phyloP scores from a whole-genome alignment of 441 rosid genomes.

The Flueggea neowawraea region DNA sequence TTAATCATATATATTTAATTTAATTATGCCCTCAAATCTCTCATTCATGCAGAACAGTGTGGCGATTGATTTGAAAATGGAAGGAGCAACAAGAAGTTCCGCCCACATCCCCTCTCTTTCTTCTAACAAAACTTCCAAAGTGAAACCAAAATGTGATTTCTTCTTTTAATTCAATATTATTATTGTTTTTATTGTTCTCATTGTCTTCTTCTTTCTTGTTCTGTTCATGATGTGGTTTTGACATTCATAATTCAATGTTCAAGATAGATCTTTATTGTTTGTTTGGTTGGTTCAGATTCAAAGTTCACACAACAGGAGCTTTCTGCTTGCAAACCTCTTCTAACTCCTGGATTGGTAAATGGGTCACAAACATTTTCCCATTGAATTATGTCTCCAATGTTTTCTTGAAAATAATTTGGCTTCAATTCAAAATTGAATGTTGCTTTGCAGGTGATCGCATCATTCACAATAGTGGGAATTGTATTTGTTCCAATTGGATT shows the following conservation, averaged over 20 bases:
- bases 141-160: background rate
- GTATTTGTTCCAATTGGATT: constrained; percentile 90
- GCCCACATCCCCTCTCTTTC: background rate
- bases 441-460: constrained; percentile 63
- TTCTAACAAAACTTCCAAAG: background rate
- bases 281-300: constrained; percentile 50
- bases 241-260: too few relatives aligned
- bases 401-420: too few relatives aligned
- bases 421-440: background rate
- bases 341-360: constrained; percentile 86
- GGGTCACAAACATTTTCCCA: background rate
- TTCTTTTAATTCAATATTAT: too few relatives aligned
- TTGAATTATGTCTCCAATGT: background rate
- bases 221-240: background rate
- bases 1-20: too few relatives aligned
- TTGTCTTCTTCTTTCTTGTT: background rate
- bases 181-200: too few relatives aligned
- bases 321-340: constrained; percentile 96
- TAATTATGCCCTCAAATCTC: background rate
- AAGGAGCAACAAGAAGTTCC: background rate
- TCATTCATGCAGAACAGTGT: background rate
- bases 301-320: constrained; percentile 94
- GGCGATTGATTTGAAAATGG: background rate
- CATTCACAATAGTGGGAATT: constrained; percentile 67
- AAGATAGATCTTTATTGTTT: background rate